Evolutionary conservation across 2,329 filamentous ascomycete species (phyloP), one percentile per base, ranked within the genome.

Genomic region (Aspergillus pseudoterreus): DNA sequence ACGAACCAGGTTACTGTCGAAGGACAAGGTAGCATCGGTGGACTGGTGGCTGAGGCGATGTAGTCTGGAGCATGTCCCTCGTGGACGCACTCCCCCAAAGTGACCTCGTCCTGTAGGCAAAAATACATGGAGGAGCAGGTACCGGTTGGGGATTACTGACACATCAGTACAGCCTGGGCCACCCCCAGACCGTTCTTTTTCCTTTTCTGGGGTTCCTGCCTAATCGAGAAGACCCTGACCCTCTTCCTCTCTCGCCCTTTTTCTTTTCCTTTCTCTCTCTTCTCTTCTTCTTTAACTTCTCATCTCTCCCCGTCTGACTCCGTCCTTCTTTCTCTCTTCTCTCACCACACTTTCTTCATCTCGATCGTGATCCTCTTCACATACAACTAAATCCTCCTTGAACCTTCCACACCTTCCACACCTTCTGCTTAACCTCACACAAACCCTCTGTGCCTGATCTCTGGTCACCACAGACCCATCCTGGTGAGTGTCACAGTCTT

Each of bases 151-250:
- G 27, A 30, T 30, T 30, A 10, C 27, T 30, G 27, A 30, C 22
- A 22, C 22, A 30, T 30, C 10, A 11, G 32, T 39, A 36, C 10
- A 19, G 12, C 5, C 36, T 24, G 36, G 32, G 10, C 30, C 22
- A 42, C 39, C 45, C 45, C 38, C 24, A 47, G 14, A 33, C 33
- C 27, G 27, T 15, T 50, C 41, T 48, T 39, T 48, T 47, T 32
- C 45, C 51, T 51, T 39, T 50, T 47, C 45, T 50, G 56, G 50
- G 46, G 45, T 50, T 44, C 42, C 46, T 52, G 35, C 50, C 50
- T 49, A 39, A n/a, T 48, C 17, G 30, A 36, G 38, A 38, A 27
- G 33, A 10, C 39, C 45, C 47, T 15, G 44, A 19, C 50, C 27
- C 50, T 51, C 33, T 39, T 17, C 15, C 17, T 11, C 32, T 47